These are phyloP conservation scores for Amorphotheca resinae DNA, from an alignment of 495 filamentous ascomycete species.

Conservation along the genomic window DNA sequence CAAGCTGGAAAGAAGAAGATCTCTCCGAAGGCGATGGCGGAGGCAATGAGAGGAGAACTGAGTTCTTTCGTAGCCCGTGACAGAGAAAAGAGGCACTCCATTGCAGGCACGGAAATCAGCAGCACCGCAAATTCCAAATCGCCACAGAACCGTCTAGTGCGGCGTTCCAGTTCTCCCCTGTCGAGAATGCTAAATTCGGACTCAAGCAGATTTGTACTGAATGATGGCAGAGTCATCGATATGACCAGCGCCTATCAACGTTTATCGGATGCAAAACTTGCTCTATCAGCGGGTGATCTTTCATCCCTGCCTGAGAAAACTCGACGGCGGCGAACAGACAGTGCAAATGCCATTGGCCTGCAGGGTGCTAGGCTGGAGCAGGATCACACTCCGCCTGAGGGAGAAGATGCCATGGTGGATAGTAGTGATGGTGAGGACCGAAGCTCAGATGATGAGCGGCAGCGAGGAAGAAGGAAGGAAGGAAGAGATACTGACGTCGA, in stretches of 20 bases:
- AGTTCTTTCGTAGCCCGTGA: slow-evolving; percentile 29
- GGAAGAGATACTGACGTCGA: slow-evolving; percentile 21
- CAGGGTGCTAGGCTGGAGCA: slow-evolving; percentile 49
- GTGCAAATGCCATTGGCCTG: slow-evolving; percentile 10
- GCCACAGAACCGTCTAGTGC: slow-evolving; percentile 38
- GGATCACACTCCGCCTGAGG: slow-evolving; percentile 52
- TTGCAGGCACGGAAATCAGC: slow-evolving; percentile 29
- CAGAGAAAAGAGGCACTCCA: slow-evolving; percentile 33
- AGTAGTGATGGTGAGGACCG: slow-evolving; percentile 39
- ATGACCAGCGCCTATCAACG: slow-evolving; percentile 47
- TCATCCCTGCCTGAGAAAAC: slow-evolving; percentile 31
- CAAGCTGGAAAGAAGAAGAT: slow-evolving; percentile 26
- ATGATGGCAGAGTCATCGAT: slow-evolving; percentile 40
- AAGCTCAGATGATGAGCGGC: slow-evolving; percentile 35
- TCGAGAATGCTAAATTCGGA: slow-evolving; percentile 15
- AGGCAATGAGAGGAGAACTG: slow-evolving; percentile 36
- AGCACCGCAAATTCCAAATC: slow-evolving; percentile 43
- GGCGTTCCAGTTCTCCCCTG: slow-evolving; percentile 47
- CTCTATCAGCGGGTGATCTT: slow-evolving; percentile 40
- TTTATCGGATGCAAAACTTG: slow-evolving; percentile 52
- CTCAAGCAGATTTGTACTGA: slow-evolving; percentile 30
- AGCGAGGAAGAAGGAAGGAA: slow-evolving; percentile 35
- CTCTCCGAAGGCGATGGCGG: slow-evolving; percentile 31
- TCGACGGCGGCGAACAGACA: slow-evolving; percentile 10
- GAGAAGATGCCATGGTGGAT: slow-evolving; percentile 40